These are phyloP conservation scores for Plasmopara muralis DNA, from an alignment of 352 stramenopile species.

Conservation along the genomic window DNA sequence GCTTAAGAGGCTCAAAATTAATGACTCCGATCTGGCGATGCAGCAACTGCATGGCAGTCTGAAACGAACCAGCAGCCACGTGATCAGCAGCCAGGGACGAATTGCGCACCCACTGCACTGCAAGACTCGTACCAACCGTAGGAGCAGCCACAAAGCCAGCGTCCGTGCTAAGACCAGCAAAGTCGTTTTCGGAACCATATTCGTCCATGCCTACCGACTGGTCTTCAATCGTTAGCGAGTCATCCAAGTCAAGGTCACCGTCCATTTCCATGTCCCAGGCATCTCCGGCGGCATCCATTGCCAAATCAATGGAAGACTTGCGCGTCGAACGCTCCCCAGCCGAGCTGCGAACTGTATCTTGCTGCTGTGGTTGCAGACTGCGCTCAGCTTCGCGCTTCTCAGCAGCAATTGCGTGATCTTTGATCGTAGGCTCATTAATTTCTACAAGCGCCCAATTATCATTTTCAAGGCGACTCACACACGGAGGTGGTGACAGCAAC, in stretches of 20 bases:
- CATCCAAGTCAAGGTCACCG: constrained; percentile 82
- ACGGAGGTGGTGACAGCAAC: constrained; percentile 91
- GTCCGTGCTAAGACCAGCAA: constrained; percentile 30
- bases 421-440: constrained; percentile 87
- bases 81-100: constrained; percentile 97
- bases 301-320: constrained; percentile 69
- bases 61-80: constrained; percentile 92
- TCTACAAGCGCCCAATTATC: constrained; percentile 98
- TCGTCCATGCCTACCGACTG: constrained; percentile 34
- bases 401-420: constrained; percentile 72
- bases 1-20: constrained; percentile 95
- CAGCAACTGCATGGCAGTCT: constrained; percentile 96
- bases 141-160: constrained; percentile 88
- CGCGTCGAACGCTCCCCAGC: constrained; percentile 42
- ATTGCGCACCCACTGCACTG: constrained; percentile 92
- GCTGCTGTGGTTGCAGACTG: constrained; percentile 51
- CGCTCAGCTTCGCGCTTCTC: constrained; percentile 77
- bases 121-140: constrained; percentile 80
- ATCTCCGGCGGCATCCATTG: constrained; percentile 63
- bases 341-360: constrained; percentile 18
- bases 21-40: constrained; percentile 98
- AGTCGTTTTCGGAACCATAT: constrained; percentile 50
- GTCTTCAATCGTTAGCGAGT: constrained; percentile 53
- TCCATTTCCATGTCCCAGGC: constrained; percentile 77
- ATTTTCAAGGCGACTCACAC: constrained; percentile 87